Conservation (phyloP, 805 yeast genomes). For the Candida alai region DNA sequence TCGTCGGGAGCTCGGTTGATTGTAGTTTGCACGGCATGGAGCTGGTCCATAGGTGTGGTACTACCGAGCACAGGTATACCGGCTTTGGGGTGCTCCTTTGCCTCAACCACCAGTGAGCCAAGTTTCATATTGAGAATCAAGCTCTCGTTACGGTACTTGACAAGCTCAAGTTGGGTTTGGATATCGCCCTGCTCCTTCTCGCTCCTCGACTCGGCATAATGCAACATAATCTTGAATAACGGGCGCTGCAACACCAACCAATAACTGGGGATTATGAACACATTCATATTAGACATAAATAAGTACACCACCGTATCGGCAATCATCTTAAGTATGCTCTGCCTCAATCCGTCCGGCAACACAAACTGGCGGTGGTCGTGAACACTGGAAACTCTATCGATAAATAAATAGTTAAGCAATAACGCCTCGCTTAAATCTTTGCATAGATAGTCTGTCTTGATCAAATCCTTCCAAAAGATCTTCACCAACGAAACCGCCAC, state of each 20-base stretch:
- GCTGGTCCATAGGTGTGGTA: neutral
- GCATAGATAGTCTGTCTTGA: constrained; percentile 52
- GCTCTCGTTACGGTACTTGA: constrained; percentile 68
- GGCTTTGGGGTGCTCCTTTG: constrained; percentile 4
- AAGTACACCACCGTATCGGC: constrained; percentile 32
- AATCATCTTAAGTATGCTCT: constrained; percentile 27
- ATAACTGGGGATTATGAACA: constrained; percentile 59
- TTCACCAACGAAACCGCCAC: constrained; percentile 47
- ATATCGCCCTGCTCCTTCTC: constrained; percentile 26
- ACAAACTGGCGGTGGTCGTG: neutral
- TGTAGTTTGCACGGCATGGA: neutral
- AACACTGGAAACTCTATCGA: constrained; percentile 24
- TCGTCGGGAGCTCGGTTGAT: constrained; percentile 27
- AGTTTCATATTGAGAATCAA: constrained; percentile 49
- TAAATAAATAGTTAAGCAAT: constrained; percentile 43
- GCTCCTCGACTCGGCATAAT: constrained; percentile 14
- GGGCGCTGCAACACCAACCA: constrained; percentile 55
- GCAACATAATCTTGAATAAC: constrained; percentile 36
- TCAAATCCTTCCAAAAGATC: constrained; percentile 69
- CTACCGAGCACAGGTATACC: neutral
- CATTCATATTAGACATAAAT: constrained; percentile 50
- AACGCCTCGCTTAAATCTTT: constrained; percentile 64
- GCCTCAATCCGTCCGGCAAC: constrained; percentile 17
- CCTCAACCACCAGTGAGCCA: no score
- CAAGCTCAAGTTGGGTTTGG: constrained; percentile 51